Evolutionary conservation across 768 basidiomycete species (phyloP).

Genomic region (Mrakia gelida): DNA sequence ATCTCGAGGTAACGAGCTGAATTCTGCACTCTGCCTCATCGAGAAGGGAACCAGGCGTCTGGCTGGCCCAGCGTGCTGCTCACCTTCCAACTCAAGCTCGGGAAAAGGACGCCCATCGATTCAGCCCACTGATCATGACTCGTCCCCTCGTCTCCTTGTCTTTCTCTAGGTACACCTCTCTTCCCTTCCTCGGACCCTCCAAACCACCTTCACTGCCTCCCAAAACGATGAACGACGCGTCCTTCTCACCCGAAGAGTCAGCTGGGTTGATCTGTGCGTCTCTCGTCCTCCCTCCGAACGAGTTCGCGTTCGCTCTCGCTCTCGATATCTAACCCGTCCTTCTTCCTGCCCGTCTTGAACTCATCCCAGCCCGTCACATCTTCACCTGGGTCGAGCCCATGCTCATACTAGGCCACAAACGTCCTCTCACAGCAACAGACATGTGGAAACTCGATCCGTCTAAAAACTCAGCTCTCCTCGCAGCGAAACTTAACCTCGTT

Average conservation of each 20-base stretch:
- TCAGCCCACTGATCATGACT: too few species aligned
- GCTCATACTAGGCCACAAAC: constrained; percentile 55
- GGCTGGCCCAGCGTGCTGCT: too few species aligned
- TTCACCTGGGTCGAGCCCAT: constrained; percentile 25
- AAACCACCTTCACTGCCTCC: constrained; percentile 14
- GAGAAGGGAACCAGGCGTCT: too few species aligned
- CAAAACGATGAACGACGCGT: constrained; percentile 7
- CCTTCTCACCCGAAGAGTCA: neutral
- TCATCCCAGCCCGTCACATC: constrained; percentile 17
- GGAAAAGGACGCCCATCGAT: too few species aligned
- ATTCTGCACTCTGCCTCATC: too few species aligned
- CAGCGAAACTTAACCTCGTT: neutral
- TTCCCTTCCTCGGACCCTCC: constrained; percentile 9
- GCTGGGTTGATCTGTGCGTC: constrained; percentile 22
- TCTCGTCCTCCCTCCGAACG: too few species aligned
- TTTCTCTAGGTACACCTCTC: constrained; percentile 2
- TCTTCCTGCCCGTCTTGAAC: too few species aligned
- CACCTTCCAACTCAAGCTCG: too few species aligned
- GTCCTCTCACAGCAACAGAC: constrained; percentile 69
- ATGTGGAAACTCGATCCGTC: constrained; percentile 58
- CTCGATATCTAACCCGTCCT: too few species aligned
- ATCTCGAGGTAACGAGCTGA: too few species aligned
- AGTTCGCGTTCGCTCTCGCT: too few species aligned
- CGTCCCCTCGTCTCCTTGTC: neutral
- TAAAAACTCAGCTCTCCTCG: neutral